These are phyloP conservation scores for Ophiosphaerella narmari DNA, from an alignment of 2,329 filamentous ascomycete species.

Conservation along the genomic window DNA sequence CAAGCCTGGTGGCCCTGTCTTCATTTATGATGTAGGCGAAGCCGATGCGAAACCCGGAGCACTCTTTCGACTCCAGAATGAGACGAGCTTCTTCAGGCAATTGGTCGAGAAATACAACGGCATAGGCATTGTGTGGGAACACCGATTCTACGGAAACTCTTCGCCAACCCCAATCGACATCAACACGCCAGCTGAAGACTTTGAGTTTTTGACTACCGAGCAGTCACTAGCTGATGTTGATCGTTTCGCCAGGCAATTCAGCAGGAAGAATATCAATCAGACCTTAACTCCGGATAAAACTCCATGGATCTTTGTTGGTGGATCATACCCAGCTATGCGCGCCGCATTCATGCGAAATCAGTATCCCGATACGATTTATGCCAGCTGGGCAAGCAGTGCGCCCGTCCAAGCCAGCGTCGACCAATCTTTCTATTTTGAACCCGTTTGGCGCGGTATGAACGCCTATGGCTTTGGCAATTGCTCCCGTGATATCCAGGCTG, in stretches of 20 bases:
- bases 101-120: slow-evolving; percentile 43
- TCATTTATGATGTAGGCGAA: slow-evolving; percentile 47
- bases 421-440: slow-evolving; percentile 58
- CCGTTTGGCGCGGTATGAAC: slow-evolving; percentile 54
- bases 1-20: slow-evolving; percentile 44
- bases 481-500: slow-evolving; percentile 55
- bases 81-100: slow-evolving; percentile 42
- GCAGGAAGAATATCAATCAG: slow-evolving; percentile 38
- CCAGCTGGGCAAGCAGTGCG: slow-evolving; percentile 43
- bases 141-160: slow-evolving; percentile 51
- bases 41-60: slow-evolving; percentile 33
- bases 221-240: slow-evolving; percentile 50
- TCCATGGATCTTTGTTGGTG: slow-evolving; percentile 47
- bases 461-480: slow-evolving; percentile 52
- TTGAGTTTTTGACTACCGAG: slow-evolving; percentile 46
- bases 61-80: slow-evolving; percentile 31
- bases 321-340: slow-evolving; percentile 46
- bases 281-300: slow-evolving; percentile 42
- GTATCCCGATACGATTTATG: slow-evolving; percentile 47
- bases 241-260: slow-evolving; percentile 48
- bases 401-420: slow-evolving; percentile 54
- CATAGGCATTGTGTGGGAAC: slow-evolving; percentile 48
- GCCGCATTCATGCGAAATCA: slow-evolving; percentile 46
- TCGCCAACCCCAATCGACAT: slow-evolving; percentile 38
- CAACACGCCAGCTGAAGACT: slow-evolving; percentile 39